Percentiles rank a stretch among this genome's conserved stretches.
phyloP scores from a whole-genome alignment of 768 basidiomycete genomes.

The Podaxis rugospora region DNA sequence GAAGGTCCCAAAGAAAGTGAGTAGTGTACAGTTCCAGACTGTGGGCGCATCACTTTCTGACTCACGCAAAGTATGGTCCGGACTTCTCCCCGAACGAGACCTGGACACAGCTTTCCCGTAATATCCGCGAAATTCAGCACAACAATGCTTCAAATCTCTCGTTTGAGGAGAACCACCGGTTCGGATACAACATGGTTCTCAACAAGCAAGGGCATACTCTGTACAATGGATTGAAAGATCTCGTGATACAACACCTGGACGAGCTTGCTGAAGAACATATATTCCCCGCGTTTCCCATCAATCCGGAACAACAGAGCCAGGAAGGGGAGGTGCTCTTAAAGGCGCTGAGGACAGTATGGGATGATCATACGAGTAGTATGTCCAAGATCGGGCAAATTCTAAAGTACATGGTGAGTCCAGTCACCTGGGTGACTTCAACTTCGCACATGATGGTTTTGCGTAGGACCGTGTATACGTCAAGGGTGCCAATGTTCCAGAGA shows the following conservation, averaged over 20 bases:
- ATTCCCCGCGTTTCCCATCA: conserved; percentile 75
- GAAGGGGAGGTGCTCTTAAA: conserved; percentile 86
- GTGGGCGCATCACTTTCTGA: not conserved
- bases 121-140: conserved; percentile 92
- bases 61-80: conserved; percentile 55
- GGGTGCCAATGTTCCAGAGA: conserved; percentile 69
- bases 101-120: conserved; percentile 75
- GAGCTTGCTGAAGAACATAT: conserved; percentile 71
- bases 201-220: conserved; percentile 80
- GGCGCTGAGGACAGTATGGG: conserved; percentile 83
- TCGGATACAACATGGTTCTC: conserved; percentile 92
- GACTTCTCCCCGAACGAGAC: conserved; percentile 79
- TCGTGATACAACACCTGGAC: conserved; percentile 82
- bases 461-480: conserved; percentile 91
- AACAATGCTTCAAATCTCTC: conserved; percentile 83
- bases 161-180: conserved; percentile 84
- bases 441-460: not conserved
- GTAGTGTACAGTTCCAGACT: not conserved
- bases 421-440: not conserved
- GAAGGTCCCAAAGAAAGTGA: conserved; percentile 46
- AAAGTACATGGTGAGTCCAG: conserved; percentile 84
- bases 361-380: conserved; percentile 90
- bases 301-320: conserved; percentile 65
- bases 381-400: conserved; percentile 82
- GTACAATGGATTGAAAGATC: conserved; percentile 77